These are phyloP conservation scores for Aspergillus pseudoterreus DNA, from an alignment of 2,329 filamentous ascomycete species.

Conservation along the genomic window DNA sequence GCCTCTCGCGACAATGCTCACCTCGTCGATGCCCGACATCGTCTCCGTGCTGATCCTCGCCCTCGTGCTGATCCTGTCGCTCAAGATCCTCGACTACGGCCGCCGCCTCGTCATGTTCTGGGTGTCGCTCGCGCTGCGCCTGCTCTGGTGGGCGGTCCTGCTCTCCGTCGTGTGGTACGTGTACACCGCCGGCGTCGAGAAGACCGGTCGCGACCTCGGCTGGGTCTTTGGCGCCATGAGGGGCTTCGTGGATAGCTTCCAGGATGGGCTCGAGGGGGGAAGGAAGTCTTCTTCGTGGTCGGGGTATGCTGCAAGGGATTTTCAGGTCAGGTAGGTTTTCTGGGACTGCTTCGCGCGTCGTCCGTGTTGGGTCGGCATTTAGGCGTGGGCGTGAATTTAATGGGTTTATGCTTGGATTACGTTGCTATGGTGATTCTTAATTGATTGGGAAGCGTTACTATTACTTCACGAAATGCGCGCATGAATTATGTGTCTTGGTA, in stretches of 20 bases:
- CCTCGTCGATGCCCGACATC: constrained; percentile 33
- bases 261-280: constrained; percentile 26
- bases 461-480: too few species aligned
- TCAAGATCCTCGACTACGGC: constrained; percentile 65
- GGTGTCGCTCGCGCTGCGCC: constrained; percentile 61
- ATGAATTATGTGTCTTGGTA: background rate
- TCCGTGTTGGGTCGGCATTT: too few species aligned
- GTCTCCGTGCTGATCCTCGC: constrained; percentile 48
- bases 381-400: background rate
- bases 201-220: constrained; percentile 30
- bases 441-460: too few species aligned
- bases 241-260: constrained; percentile 60
- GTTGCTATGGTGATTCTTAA: background rate
- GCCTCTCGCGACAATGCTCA: constrained; percentile 33
- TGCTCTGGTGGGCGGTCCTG: constrained; percentile 63
- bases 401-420: background rate
- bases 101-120: constrained; percentile 73
- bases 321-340: background rate
- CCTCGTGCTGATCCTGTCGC: constrained; percentile 59
- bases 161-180: constrained; percentile 53
- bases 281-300: constrained; percentile 30
- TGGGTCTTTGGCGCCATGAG: constrained; percentile 63
- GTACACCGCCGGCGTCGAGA: constrained; percentile 40
- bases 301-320: constrained; percentile 46
- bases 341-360: too few species aligned